Evolutionary conservation across 2,329 filamentous ascomycete species (phyloP).

Genomic region (Ceratocystis ficicola): DNA sequence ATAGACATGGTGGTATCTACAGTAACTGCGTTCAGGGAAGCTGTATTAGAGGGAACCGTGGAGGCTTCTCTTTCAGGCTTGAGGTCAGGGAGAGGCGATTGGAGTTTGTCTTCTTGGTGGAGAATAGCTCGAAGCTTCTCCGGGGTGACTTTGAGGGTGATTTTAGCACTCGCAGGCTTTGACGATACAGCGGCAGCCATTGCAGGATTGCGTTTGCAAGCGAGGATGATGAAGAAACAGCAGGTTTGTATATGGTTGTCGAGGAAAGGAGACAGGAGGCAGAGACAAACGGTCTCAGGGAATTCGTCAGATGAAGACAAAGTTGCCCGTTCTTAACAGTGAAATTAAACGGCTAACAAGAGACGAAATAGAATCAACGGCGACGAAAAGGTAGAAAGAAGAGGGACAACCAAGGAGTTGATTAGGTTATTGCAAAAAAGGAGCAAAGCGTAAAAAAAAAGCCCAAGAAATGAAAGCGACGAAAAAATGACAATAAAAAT

Average conservation of each 20-base stretch:
- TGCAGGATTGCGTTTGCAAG: neutral
- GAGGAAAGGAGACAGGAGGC: too few species aligned
- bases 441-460: too few species aligned
- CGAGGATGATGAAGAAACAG: too few species aligned
- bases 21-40: neutral
- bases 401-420: too few species aligned
- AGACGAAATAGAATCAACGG: neutral
- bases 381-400: too few species aligned
- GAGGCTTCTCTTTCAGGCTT: slow-evolving; percentile 24
- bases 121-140: slow-evolving; percentile 40
- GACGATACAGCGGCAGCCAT: slow-evolving; percentile 20
- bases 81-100: slow-evolving; percentile 35
- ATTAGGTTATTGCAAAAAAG: too few species aligned
- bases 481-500: neutral
- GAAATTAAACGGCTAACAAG: neutral
- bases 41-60: too few species aligned
- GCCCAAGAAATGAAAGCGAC: neutral
- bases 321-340: neutral
- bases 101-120: slow-evolving; percentile 32
- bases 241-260: too few species aligned
- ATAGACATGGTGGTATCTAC: slow-evolving; percentile 26
- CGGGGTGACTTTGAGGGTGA: slow-evolving; percentile 43
- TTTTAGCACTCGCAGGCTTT: slow-evolving; percentile 30
- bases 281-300: too few species aligned
- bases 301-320: neutral